A percentile compares a stretch with the other conserved stretches of the same genome.
Conservation (phyloP, 192 early-diverging fungal species). For the Backusella tuberculispora region DNA sequence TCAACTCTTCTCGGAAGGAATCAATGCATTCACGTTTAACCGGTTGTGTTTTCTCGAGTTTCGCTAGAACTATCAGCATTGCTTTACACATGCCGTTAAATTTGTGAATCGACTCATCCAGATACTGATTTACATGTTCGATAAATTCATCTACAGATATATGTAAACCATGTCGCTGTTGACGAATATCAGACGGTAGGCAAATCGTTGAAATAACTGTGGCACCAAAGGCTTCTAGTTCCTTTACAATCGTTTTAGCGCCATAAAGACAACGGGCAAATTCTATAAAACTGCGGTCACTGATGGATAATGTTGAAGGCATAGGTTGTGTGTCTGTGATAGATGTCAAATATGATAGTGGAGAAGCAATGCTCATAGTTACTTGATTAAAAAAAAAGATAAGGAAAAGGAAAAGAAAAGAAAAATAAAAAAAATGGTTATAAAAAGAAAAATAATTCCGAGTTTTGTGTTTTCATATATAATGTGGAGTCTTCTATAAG, state of each 20-base stretch:
- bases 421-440: too few species aligned
- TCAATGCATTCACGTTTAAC: slow-evolving; percentile 27
- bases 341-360: neutral
- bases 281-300: slow-evolving; percentile 31
- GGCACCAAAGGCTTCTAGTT: slow-evolving; percentile 25
- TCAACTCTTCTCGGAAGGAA: slow-evolving; percentile 26
- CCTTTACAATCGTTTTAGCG: slow-evolving; percentile 34
- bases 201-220: slow-evolving; percentile 11
- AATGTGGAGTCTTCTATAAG: neutral
- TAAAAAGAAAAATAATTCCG: neutral
- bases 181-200: slow-evolving; percentile 9
- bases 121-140: slow-evolving; percentile 19
- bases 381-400: neutral
- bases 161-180: neutral
- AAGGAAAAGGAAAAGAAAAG: neutral
- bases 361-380: neutral
- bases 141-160: slow-evolving; percentile 24
- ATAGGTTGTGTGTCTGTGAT: neutral
- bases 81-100: slow-evolving; percentile 30
- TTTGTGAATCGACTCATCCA: slow-evolving; percentile 25
- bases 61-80: slow-evolving; percentile 22
- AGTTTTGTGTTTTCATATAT: neutral
- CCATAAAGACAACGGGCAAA: slow-evolving; percentile 31
- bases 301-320: neutral
- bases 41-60: slow-evolving; percentile 10